These are phyloP conservation scores for Candida sanyaensis DNA, from an alignment of 1,139 yeast species.

Conservation along the genomic window DNA sequence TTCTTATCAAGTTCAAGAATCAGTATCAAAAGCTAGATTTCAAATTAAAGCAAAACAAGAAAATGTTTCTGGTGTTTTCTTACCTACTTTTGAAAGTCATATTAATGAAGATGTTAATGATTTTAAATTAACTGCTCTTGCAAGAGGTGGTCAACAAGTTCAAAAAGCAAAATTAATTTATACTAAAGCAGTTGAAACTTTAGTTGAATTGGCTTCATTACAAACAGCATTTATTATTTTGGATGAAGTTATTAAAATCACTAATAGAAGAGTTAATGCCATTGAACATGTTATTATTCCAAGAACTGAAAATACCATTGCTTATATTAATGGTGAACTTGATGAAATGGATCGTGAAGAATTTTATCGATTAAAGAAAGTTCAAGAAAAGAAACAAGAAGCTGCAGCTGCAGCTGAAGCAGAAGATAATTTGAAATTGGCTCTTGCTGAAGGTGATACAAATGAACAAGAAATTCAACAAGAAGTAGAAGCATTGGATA, in stretches of 20 bases:
- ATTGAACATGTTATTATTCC: slow-evolving; percentile 98
- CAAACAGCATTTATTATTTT: slow-evolving; percentile 94
- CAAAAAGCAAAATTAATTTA: slow-evolving; percentile 92
- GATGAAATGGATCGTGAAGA: slow-evolving; percentile 99
- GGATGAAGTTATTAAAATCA: slow-evolving; percentile 96
- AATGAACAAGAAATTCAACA: slow-evolving; percentile 20
- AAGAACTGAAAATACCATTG: slow-evolving; percentile 93
- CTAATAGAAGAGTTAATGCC: slow-evolving; percentile 97
- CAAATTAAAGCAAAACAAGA: slow-evolving; percentile 91
- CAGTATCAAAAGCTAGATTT: slow-evolving; percentile 88
- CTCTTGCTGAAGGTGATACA: slow-evolving; percentile 19
- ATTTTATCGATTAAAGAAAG: slow-evolving; percentile 93
- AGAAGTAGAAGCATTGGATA: slow-evolving; percentile 27
- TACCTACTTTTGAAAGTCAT: slow-evolving; percentile 89
- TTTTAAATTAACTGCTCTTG: slow-evolving; percentile 93
- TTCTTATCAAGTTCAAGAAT: slow-evolving; percentile 92
- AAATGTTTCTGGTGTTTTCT: slow-evolving; percentile 91
- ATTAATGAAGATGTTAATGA: slow-evolving; percentile 86
- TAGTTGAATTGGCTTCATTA: slow-evolving; percentile 91
- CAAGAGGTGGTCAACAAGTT: slow-evolving; percentile 98
- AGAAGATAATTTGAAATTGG: slow-evolving; percentile 34
- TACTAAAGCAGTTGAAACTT: slow-evolving; percentile 92
- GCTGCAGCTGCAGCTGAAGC: slow-evolving; percentile 67
- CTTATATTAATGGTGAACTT: slow-evolving; percentile 89
- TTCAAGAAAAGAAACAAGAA: slow-evolving; percentile 92